Evolutionary conservation across 2,329 filamentous ascomycete species (phyloP), one percentile per base, ranked within the genome.

Genomic region (Apiospora sp.): DNA sequence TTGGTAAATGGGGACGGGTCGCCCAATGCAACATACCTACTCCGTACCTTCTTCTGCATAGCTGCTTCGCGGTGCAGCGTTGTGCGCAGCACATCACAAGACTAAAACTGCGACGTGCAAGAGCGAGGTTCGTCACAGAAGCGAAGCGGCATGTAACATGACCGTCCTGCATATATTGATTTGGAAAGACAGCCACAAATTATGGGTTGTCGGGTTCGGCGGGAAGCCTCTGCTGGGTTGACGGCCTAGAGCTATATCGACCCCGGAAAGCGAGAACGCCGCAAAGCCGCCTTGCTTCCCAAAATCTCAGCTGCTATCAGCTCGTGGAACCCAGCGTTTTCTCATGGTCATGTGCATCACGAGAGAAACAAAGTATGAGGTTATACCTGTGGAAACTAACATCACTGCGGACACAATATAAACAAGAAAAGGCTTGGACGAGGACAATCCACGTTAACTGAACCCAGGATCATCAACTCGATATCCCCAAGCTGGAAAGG

Each of bases 141-240:
- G 51, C 14, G 54, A 37, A 19, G 27, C 54, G 54, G 54, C 30
- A 22, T 61, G 54, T 54, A 30, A 41, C 4, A 13, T n/a, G n/a
- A 37, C 54, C 30, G 54, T 8, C 16, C 30, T 61, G 54, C 54
- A 61, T 61, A 61, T 37, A 61, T 61, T 61, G 54, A 61, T 61
- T 61, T 7, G 27, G 27, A 16, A 34, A 58, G 54, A n/a, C 34
- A 34, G 58, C 58, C 58, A 64, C 58, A 24, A 10, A 14, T 37
- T 24, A 19, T 41, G 34, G 58, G 58, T 30, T 61, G 8, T 41
- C 54, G 54, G 54, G 54, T 2, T 22, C 19, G n/a, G 30, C 34
- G 16, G 34, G 49, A 27, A 51, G 4, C 0, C 7, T 24, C 24
- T 51, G 49, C 4, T 64, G 34, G 58, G 4, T 41, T 41, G n/a